Evolutionary conservation across 1,139 yeast species (phyloP).

Genomic region (Magnusiomyces magnusii): DNA sequence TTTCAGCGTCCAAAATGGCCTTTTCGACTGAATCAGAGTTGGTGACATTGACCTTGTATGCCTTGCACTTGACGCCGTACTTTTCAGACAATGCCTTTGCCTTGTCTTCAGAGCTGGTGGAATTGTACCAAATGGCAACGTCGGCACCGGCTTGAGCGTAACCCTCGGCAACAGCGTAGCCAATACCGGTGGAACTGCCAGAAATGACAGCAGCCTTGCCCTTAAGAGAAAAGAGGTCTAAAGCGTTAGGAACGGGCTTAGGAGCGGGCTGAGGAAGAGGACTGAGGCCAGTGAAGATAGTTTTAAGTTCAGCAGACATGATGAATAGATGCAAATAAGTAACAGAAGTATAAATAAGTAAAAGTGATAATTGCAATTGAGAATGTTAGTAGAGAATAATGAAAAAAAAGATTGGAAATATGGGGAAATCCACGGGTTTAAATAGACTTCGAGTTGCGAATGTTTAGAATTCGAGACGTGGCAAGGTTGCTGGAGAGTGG

Average conservation of each 20-base stretch:
- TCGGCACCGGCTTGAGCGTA: conserved; percentile 90
- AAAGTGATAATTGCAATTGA: background rate
- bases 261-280: conserved; percentile 33
- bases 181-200: conserved; percentile 84
- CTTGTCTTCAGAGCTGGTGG: conserved; percentile 52
- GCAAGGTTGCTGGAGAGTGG: no score
- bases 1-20: conserved; percentile 49
- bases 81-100: conserved; percentile 51
- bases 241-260: conserved; percentile 28
- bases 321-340: background rate
- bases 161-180: conserved; percentile 76
- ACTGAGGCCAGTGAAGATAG: conserved; percentile 31
- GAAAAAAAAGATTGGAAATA: background rate
- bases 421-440: background rate
- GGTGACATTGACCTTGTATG: conserved; percentile 66
- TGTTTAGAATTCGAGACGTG: no score
- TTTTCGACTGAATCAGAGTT: conserved; percentile 51
- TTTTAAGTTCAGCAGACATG: conserved; percentile 17
- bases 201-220: conserved; percentile 87
- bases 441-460: background rate
- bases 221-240: conserved; percentile 42
- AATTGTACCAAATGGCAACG: conserved; percentile 76
- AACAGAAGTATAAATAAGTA: background rate
- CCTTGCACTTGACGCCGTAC: conserved; percentile 60
- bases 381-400: background rate